Base-by-base conservation (phyloP, 495 filamentous ascomycete species). In the Viridothelium virens region DNA sequence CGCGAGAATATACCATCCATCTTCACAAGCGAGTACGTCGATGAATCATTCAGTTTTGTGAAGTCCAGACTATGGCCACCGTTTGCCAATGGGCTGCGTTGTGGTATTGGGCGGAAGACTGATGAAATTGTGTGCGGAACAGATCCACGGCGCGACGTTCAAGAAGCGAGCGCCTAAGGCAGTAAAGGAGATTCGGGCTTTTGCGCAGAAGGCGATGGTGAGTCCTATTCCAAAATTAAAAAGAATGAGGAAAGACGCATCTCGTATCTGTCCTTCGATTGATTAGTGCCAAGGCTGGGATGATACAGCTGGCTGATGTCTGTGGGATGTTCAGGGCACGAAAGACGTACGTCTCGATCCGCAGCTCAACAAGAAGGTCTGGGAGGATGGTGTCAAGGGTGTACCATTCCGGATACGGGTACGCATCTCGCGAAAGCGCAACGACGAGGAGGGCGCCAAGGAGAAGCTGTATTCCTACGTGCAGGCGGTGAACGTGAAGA, bases 1-100 rank as follows among this genome's bases (percentile, higher is more conserved):
- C 94, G 67, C 91, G 94, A 85, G 95, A 99, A 85, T 99, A 97
- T 87, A 99, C 94, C 79, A 99, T 99, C 85, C 93, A 99, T 86
- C 82, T 99, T 70, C 94, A 99, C 89, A 97, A 96, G 87, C 87
- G 92, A 80, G 94, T 97, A 95, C 79, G 90, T 91, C 25, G 25
- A 25, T 25, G 25, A 25, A 25, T 25, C 25, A 25, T 25, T 25
- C 25, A 25, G 25, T 25, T 25, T 25, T 25, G 83, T 87, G 85
- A 87, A 87, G 85, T 87, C 84, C 84, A 86, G 61, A 69, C 68
- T 84, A 82, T 84, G 85, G 77, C 67, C 18, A 64, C 10, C 56
- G 47, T 64, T 59, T 59, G 25, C 25, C 25, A 25, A 12, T 37
- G 25, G 11, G 46, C 50, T 61, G 18, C 47, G 31, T 48, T 64